Evolutionary conservation across 192 early-diverging fungal genomes (phyloP), one percentile per base, ranked within the genome.

Genomic region (Neocallimastix lanati): DNA sequence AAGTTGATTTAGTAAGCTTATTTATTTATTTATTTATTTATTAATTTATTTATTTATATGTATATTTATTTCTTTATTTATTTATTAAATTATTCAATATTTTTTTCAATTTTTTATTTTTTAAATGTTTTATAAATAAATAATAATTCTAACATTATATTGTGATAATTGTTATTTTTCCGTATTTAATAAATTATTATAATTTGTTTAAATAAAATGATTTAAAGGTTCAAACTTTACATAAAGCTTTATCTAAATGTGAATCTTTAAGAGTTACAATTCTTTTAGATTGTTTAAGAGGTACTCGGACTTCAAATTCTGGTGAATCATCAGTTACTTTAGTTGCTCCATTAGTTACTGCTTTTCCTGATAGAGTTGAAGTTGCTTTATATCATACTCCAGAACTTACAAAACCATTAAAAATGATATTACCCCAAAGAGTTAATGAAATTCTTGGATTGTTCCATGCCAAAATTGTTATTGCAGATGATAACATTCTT

Each of bases 361-460:
- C 85, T 25, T 94, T 87, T 81, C 92, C 91, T 0, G 83, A 88
- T 76, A 88, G 90, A 76, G 85, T 95, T 21, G 80, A 83, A 11
- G 85, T 98, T 0, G 88, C 90, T 11, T 86, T 97, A 80, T 99
- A 97, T 85, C 93, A 96, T 77, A 93, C 96, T 13, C 97, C 96
- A 25, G 91, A 90, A 80, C 84, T 94, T n/a, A 90, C 82, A 21
- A 91, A 91, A 13, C 5, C 91, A 50, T 83, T 91, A 76, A 94
- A 94, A 81, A 84, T 86, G 50, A 77, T 90, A 29, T 87, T 95
- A 80, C 96, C 96, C 28, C 91, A 88, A 81, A 81, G 98, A 67
- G 96, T 95, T 81, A 98, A 95, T 82, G 98, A 99, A 85, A 90
- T 88, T 12, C 92, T 97, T 84, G 98, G 96, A 0, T 84, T 99